Evolutionary conservation across 345 rosid species (phyloP).

Genomic region (Geranium brycei): DNA sequence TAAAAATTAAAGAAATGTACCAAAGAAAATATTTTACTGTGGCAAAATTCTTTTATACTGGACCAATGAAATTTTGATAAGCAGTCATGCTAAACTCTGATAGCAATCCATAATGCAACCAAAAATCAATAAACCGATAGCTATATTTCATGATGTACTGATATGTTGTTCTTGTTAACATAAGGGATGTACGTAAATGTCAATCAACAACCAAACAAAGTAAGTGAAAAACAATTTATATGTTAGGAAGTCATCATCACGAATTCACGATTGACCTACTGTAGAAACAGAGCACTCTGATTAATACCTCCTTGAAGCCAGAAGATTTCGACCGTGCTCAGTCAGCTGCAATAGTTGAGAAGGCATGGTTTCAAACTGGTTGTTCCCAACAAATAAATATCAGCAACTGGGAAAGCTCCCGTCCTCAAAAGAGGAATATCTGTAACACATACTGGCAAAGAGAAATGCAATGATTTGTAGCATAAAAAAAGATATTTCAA

Average conservation of each 20-base stretch:
- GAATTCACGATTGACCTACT: conserved; percentile 3
- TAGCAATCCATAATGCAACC: background rate
- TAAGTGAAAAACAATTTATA: background rate
- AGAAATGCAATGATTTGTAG: background rate
- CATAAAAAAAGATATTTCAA: no score
- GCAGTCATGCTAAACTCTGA: background rate
- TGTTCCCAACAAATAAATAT: background rate
- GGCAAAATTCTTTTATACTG: background rate
- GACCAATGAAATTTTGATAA: background rate
- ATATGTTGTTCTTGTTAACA: no score
- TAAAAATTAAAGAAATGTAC: no score
- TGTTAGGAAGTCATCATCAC: no score
- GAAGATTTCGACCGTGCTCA: conserved; percentile 61
- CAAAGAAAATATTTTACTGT: background rate
- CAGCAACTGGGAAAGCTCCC: background rate
- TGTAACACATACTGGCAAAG: background rate
- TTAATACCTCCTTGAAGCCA: conserved; percentile 73
- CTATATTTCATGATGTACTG: background rate
- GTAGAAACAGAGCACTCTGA: background rate
- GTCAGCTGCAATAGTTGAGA: conserved; percentile 83
- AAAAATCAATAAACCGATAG: no score
- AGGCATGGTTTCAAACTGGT: conserved; percentile 39
- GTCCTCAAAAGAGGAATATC: background rate
- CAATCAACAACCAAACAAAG: background rate
- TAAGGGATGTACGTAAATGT: background rate